These are phyloP conservation scores for Blastobotrys raffinosifermentans DNA, from an alignment of 1,139 yeast genomes.

Conservation along the genomic window DNA sequence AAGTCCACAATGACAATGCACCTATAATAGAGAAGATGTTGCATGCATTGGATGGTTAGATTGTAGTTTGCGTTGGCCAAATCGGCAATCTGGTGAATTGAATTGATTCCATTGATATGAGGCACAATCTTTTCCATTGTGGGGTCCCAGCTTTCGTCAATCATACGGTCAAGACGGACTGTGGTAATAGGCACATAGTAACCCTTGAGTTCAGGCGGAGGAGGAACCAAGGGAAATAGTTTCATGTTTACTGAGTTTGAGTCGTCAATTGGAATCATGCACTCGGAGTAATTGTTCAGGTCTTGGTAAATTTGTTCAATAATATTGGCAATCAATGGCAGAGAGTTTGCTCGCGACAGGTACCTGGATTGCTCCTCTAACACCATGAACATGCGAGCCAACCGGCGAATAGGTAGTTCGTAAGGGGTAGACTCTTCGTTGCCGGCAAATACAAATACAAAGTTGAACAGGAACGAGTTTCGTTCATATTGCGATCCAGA, in stretches of 20 bases:
- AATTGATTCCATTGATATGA: conserved; percentile 80
- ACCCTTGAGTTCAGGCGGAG: conserved; percentile 68
- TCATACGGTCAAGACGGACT: conserved; percentile 60
- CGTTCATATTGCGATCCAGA: conserved; percentile 72
- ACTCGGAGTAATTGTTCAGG: conserved; percentile 88
- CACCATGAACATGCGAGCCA: conserved; percentile 85
- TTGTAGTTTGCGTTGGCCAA: conserved; percentile 76
- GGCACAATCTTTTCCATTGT: conserved; percentile 88
- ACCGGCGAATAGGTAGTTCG: conserved; percentile 74
- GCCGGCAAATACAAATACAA: conserved; percentile 85
- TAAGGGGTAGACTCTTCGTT: conserved; percentile 79
- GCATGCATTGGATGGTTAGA: conserved; percentile 79
- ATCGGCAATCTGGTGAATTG: conserved; percentile 68
- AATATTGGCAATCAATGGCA: conserved; percentile 65
- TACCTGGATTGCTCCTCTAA: conserved; percentile 83
- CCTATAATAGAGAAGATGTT: conserved; percentile 83
- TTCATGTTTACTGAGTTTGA: conserved; percentile 90
- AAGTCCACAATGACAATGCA: conserved; percentile 79
- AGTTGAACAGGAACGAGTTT: conserved; percentile 87
- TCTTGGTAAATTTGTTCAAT: conserved; percentile 90
- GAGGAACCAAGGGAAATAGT: conserved; percentile 77
- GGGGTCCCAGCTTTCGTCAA: conserved; percentile 96
- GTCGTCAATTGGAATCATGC: conserved; percentile 86
- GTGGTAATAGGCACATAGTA: conserved; percentile 86
- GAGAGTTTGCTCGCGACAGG: conserved; percentile 43